phyloP scores from a whole-genome alignment of 164 flowering plant genomes.

The Buxus sempervirens region DNA sequence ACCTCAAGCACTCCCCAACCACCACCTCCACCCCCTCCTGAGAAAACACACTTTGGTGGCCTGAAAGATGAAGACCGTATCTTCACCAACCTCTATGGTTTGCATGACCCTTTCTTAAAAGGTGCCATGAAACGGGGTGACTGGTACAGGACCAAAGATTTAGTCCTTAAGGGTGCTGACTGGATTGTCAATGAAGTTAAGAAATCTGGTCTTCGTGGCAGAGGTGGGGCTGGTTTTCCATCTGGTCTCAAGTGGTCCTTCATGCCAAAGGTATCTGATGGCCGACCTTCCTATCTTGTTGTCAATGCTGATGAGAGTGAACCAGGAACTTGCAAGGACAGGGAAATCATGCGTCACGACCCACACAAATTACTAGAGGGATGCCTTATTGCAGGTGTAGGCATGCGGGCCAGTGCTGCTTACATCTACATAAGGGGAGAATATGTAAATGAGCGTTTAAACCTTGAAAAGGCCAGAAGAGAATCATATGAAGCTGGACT shows the following conservation, averaged over 20 bases:
- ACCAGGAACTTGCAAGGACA: conserved; percentile 95
- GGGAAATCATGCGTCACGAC: conserved; percentile 95
- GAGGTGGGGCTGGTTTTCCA: conserved; percentile 99
- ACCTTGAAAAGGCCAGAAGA: conserved; percentile 71
- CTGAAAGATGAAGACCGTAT: conserved; percentile 95
- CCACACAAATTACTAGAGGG: conserved; percentile 95
- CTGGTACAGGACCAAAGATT: conserved; percentile 90
- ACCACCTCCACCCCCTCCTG: conserved; percentile 94
- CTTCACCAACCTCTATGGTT: conserved; percentile 90
- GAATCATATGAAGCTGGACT: conserved; percentile 88
- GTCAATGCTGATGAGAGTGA: conserved; percentile 99
- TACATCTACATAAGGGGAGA: conserved; percentile 95
- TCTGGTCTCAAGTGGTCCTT: conserved; percentile 98
- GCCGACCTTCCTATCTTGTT: conserved; percentile 94
- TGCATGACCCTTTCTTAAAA: conserved; percentile 90
- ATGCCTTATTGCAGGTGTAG: conserved; percentile 93
- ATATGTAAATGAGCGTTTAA: conserved; percentile 83
- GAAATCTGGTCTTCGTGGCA: conserved; percentile 94
- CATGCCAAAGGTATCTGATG: conserved; percentile 95
- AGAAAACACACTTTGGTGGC: conserved; percentile 95
- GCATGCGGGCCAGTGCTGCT: conserved; percentile 90
- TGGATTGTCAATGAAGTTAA: conserved; percentile 97
- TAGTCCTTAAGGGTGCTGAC: conserved; percentile 87
- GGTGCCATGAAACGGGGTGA: conserved; percentile 98
- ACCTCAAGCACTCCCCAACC: conserved; percentile 70